phyloP scores from a whole-genome alignment of 1,139 yeast genomes.

The Protomyces inouyei region DNA sequence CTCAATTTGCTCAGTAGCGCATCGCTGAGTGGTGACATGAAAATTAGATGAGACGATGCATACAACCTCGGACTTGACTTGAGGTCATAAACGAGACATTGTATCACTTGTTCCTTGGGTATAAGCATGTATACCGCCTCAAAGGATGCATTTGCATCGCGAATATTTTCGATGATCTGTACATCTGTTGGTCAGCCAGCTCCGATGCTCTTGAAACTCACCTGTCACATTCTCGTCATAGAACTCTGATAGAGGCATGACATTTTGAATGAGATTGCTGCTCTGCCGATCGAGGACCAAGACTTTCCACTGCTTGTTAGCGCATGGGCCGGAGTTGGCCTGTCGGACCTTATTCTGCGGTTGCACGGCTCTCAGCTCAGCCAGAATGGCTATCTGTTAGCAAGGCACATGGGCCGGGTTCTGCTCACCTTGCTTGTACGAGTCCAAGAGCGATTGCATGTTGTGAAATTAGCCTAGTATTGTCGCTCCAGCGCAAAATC shows the following conservation, averaged over 20 bases:
- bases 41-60: slow-evolving; percentile 53
- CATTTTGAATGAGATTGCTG: slow-evolving; percentile 39
- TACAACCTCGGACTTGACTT: slow-evolving; percentile 52
- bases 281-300: slow-evolving; percentile 43
- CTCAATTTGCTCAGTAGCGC: slow-evolving; percentile 36
- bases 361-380: slow-evolving; percentile 16
- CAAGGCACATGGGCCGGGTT: too few relatives aligned
- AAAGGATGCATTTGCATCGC: slow-evolving; percentile 49
- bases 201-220: slow-evolving; percentile 18
- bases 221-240: slow-evolving; percentile 43
- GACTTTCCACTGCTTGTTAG: slow-evolving; percentile 40
- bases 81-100: slow-evolving; percentile 59
- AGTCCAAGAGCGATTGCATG: slow-evolving; percentile 10
- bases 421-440: slow-evolving; percentile 15
- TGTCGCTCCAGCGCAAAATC: not conserved
- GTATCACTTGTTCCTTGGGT: slow-evolving; percentile 51
- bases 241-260: slow-evolving; percentile 42
- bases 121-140: slow-evolving; percentile 60
- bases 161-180: slow-evolving; percentile 51
- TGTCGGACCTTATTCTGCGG: slow-evolving; percentile 15
- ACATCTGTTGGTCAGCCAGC: slow-evolving; percentile 40
- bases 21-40: slow-evolving; percentile 35
- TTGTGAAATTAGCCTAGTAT: not conserved
- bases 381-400: slow-evolving; percentile 3
- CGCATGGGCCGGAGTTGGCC: not conserved